Evolutionary conservation across 2,329 filamentous ascomycete species (phyloP), one percentile per base, ranked within the genome.

Genomic region (Xylaria sp.): DNA sequence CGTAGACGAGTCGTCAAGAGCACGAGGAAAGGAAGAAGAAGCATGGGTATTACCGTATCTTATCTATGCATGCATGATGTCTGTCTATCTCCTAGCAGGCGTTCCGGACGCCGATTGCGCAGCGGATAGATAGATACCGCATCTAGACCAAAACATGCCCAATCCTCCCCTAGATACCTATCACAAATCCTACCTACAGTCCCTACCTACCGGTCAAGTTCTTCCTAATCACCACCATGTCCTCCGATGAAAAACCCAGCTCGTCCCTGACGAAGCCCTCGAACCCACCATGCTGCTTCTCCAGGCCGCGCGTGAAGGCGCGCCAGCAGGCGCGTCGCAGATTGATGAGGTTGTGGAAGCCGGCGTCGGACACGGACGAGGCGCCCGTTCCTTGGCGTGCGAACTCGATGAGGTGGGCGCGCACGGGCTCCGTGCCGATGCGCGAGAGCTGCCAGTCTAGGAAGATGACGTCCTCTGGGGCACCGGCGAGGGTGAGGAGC

Each of bases 381-480:
- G 74, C 73, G 4, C 8, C 9, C 0, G 76, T 65, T 23, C 74
- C 76, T 35, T 69, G 65, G 60, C 75, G 66, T 10, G 79, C 76
- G 57, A 77, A 78, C 3, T 69, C 66, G 10, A 80, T 62, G 4
- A 84, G 76, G 63, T 75, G 73, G 59, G 78, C 75, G 18, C 80
- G 78, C 5, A 77, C 79, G 30, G 77, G 76, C 70, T 84, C 82
- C 0, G 74, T 76, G 35, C 81, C 81, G 61, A 84, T 75, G 34
- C 82, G 76, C 8, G 80, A 83, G 34, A 84, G 73, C 69, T 83
- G 73, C 71, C 79, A 84, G 71, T 84, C 82, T 49, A 78, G 70
- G 18, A 71, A 66, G 39, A 81, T 71, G 10, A 69, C 71, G 23
- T 81, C 75, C 9, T 71, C 64, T 3, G 74, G 63, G 23, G 78